Percentiles rank a stretch among this genome's conserved stretches.
These are phyloP conservation scores for Phaseolus coccineus DNA, from an alignment of 331 rosid genomes.

Conservation along the genomic window DNA sequence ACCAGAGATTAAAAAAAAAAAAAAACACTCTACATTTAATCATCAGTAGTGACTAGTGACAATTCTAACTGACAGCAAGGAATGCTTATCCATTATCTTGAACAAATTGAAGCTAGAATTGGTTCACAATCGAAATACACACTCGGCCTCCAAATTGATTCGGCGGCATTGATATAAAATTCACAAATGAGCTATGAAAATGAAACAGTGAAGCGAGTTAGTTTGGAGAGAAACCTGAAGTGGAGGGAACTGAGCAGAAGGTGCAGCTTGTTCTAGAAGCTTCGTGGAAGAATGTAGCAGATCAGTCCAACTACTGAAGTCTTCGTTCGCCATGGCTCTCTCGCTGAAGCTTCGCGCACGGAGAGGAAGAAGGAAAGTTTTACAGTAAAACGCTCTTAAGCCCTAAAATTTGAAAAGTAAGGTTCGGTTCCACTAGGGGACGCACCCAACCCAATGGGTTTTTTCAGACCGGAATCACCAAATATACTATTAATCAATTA, in stretches of 20 bases:
- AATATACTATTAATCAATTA: background rate
- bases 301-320: conserved; percentile 78
- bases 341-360: background rate
- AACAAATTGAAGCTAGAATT: conserved; percentile 23
- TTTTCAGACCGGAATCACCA: background rate
- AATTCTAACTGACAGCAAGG: conserved; percentile 14
- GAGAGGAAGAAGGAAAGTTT: conserved; percentile 26
- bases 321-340: conserved; percentile 74
- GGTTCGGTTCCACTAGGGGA: background rate
- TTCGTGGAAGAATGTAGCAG: conserved; percentile 93
- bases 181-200: background rate
- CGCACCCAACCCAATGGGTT: no score
- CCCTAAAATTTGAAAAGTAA: conserved; percentile 49
- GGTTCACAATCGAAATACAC: conserved; percentile 26
- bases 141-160: conserved; percentile 19
- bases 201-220: background rate
- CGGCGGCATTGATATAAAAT: background rate
- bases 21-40: background rate
- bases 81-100: conserved; percentile 17
- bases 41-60: background rate
- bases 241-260: conserved; percentile 98
- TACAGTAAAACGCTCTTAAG: conserved; percentile 5
- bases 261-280: conserved; percentile 99
- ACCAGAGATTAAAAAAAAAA: conserved; percentile 5
- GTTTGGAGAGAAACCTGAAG: conserved; percentile 70